Percentiles rank a stretch among this genome's conserved stretches.
Conservation (phyloP, 1,284 basidiomycete species). For the Ustilago crameri region DNA sequence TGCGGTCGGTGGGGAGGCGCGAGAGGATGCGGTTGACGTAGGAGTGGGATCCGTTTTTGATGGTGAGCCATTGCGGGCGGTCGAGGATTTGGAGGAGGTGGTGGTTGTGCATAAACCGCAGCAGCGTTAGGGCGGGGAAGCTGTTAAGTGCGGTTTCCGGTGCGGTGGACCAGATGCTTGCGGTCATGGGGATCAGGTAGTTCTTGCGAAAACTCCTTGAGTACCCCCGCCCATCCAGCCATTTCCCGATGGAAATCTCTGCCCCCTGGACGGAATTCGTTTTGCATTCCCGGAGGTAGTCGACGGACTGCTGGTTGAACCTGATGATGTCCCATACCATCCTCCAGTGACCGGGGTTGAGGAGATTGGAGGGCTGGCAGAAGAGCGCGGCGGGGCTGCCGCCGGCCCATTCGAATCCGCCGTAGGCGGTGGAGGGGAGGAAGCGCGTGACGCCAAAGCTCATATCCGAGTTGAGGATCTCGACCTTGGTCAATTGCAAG, state of each 20-base stretch:
- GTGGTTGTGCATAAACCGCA: conserved; percentile 83
- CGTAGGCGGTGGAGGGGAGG: conserved; percentile 21
- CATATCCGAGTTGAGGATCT: conserved; percentile 77
- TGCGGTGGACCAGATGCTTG: conserved; percentile 80
- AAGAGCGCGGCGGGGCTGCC: conserved; percentile 41
- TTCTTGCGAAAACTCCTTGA: conserved; percentile 78
- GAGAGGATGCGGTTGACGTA: conserved; percentile 53
- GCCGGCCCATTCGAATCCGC: conserved; percentile 59
- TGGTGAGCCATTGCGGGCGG: conserved; percentile 81
- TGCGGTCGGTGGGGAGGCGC: conserved; percentile 13
- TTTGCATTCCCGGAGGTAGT: conserved; percentile 58
- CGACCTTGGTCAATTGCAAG: conserved; percentile 73
- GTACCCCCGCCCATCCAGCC: conserved; percentile 77
- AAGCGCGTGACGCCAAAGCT: conserved; percentile 75
- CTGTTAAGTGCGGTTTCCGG: conserved; percentile 78
- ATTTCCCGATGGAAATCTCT: conserved; percentile 76
- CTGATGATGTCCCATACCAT: conserved; percentile 81
- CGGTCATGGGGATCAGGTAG: conserved; percentile 74
- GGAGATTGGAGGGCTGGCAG: conserved; percentile 46
- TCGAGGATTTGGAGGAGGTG: conserved; percentile 80
- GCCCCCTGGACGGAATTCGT: conserved; percentile 31
- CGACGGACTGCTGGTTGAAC: conserved; percentile 78
- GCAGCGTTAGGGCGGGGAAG: conserved; percentile 79
- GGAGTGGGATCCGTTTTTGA: conserved; percentile 74
- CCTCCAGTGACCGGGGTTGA: conserved; percentile 79